Evolutionary conservation across 768 basidiomycete genomes (phyloP).

Genomic region (Tricholoma saponaceum): DNA sequence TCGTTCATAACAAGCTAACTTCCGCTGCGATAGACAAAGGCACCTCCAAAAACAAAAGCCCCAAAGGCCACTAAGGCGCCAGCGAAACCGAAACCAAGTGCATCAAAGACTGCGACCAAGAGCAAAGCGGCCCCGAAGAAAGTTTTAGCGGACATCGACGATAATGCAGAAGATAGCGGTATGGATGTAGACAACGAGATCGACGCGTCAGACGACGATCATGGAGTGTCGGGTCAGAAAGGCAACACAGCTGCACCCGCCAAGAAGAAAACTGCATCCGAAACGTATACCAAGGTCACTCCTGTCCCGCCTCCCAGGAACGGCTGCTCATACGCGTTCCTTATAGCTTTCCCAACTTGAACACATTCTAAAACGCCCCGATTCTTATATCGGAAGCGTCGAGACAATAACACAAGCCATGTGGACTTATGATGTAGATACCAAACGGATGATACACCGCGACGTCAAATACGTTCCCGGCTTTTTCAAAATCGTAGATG

Average conservation of each 20-base stretch:
- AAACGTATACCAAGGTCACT: slow-evolving; percentile 85
- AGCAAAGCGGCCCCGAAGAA: slow-evolving; percentile 61
- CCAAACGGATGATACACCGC: slow-evolving; percentile 77
- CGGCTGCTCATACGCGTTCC: slow-evolving; percentile 1
- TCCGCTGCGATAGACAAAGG: slow-evolving; percentile 18
- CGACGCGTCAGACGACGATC: slow-evolving; percentile 37
- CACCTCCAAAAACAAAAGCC: slow-evolving; percentile 14
- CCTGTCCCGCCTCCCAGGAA: neutral
- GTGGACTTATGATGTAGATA: slow-evolving; percentile 91
- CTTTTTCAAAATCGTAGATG: slow-evolving; percentile 99
- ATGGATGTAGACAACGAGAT: slow-evolving; percentile 37
- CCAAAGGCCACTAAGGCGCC: slow-evolving; percentile 22
- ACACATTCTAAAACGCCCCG: slow-evolving; percentile 88
- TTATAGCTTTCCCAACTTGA: slow-evolving; percentile 88
- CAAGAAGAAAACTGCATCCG: slow-evolving; percentile 87
- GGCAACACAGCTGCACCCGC: slow-evolving; percentile 23
- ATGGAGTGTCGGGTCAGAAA: slow-evolving; percentile 18
- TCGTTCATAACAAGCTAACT: slow-evolving; percentile 2
- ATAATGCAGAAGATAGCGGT: slow-evolving; percentile 50
- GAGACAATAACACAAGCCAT: slow-evolving; percentile 82
- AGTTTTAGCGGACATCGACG: slow-evolving; percentile 59
- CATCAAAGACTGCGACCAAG: slow-evolving; percentile 20
- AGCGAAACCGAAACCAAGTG: slow-evolving; percentile 31
- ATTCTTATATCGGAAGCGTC: slow-evolving; percentile 95
- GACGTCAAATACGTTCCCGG: slow-evolving; percentile 93